Evolutionary conservation across 208 protist species (phyloP).

Genomic region (Leishmania major): DNA sequence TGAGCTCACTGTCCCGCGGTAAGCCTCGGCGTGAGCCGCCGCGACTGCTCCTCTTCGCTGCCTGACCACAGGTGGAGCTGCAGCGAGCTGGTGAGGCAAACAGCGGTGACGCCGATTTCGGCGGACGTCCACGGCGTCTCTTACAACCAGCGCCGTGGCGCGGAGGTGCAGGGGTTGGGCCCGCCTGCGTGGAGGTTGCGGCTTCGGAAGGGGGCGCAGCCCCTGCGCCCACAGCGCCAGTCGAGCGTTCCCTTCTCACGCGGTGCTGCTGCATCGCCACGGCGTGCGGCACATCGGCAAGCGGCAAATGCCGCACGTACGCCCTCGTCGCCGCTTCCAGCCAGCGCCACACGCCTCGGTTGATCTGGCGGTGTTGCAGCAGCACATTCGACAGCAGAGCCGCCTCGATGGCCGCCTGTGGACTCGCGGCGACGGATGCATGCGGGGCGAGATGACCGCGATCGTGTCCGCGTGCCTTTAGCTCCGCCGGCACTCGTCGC

Average conservation of each 20-base stretch:
- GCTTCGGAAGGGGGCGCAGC: background rate
- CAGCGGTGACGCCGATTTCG: background rate
- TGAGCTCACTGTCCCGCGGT: background rate
- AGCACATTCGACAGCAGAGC: conserved; percentile 60
- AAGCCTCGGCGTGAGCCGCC: background rate
- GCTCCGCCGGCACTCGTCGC: conserved; percentile 23
- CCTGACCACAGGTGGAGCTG: background rate
- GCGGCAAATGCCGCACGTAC: conserved; percentile 36
- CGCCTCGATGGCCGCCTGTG: conserved; percentile 44
- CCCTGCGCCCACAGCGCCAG: background rate
- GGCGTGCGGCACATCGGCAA: background rate
- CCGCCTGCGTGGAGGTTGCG: background rate
- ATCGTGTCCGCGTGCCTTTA: conserved; percentile 38
- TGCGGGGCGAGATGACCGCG: conserved; percentile 74
- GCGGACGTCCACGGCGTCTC: background rate
- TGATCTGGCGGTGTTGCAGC: conserved; percentile 50
- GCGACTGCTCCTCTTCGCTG: background rate
- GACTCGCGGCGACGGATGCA: conserved; percentile 46
- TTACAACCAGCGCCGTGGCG: background rate
- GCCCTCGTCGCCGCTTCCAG: conserved; percentile 45
- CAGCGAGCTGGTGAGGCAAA: background rate
- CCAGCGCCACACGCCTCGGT: conserved; percentile 62
- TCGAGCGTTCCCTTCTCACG: too few relatives aligned
- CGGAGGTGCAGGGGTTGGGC: background rate
- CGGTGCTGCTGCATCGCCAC: background rate